These are phyloP conservation scores for Penicillium sp. DNA, from an alignment of 2,329 filamentous ascomycete genomes.

Conservation along the genomic window DNA sequence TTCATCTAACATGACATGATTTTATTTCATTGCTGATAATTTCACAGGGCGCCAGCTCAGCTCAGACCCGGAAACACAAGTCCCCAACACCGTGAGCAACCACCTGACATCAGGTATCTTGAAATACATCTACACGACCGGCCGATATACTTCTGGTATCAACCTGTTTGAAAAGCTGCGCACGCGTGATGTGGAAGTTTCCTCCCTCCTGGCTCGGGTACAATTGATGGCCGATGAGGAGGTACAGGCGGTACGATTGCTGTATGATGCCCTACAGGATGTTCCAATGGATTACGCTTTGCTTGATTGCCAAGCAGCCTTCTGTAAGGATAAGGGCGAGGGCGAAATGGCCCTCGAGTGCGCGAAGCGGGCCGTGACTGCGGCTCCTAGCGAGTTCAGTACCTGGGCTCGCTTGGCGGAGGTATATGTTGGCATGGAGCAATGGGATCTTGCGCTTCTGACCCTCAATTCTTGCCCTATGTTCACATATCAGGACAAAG, in stretches of 20 bases:
- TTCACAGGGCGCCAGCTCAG: conserved; percentile 82
- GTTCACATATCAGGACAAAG: conserved; percentile 99
- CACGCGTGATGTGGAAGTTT: conserved; percentile 86
- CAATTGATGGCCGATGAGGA: conserved; percentile 95
- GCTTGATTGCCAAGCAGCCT: conserved; percentile 89
- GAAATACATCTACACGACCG: conserved; percentile 93
- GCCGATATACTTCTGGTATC: conserved; percentile 89
- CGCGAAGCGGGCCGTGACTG: conserved; percentile 90
- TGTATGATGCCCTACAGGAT: conserved; percentile 85
- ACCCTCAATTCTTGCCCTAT: conserved; percentile 98
- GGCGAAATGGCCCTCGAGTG: conserved; percentile 85
- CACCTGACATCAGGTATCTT: conserved; percentile 91
- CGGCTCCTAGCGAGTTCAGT: conserved; percentile 92
- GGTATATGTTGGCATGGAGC: conserved; percentile 88
- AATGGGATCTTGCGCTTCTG: conserved; percentile 92
- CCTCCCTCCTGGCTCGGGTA: conserved; percentile 85
- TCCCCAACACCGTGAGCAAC: conserved; percentile 94
- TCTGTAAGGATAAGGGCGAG: conserved; percentile 83
- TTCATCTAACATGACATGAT: background rate
- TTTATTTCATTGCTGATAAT: conserved; percentile 18
- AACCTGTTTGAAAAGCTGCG: conserved; percentile 97
- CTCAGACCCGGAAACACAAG: conserved; percentile 94
- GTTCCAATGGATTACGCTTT: conserved; percentile 97
- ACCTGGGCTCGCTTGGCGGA: conserved; percentile 94
- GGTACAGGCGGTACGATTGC: conserved; percentile 84